phyloP scores from a whole-genome alignment of 2,329 filamentous ascomycete genomes.

The Penicillium glabrum region DNA sequence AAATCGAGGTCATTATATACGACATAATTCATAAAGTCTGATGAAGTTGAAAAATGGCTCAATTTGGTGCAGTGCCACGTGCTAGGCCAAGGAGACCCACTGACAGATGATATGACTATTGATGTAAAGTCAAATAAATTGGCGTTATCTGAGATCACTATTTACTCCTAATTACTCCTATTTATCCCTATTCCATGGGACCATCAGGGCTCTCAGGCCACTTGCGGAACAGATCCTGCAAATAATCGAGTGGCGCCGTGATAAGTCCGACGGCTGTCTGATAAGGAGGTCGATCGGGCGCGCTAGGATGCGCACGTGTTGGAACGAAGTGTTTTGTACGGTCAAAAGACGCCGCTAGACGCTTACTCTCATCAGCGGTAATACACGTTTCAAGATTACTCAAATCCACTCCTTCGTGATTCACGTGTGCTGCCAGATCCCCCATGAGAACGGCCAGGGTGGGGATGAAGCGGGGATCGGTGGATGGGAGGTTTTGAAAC shows the following conservation, averaged over 20 bases:
- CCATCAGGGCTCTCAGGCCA: slow-evolving; percentile 44
- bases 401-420: slow-evolving; percentile 53
- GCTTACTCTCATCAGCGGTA: slow-evolving; percentile 32
- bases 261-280: slow-evolving; percentile 57
- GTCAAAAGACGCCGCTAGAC: slow-evolving; percentile 46
- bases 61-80: too few relatives aligned
- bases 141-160: neutral
- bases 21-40: too few relatives aligned
- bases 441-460: slow-evolving; percentile 48
- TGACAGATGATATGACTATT: too few relatives aligned
- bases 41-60: too few relatives aligned
- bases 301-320: slow-evolving; percentile 51
- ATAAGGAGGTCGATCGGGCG: slow-evolving; percentile 55
- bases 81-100: too few relatives aligned
- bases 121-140: neutral
- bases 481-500: slow-evolving; percentile 49
- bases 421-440: slow-evolving; percentile 48
- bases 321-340: slow-evolving; percentile 58
- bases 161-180: neutral
- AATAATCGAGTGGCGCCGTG: slow-evolving; percentile 57
- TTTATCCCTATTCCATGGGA: neutral
- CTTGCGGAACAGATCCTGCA: slow-evolving; percentile 56
- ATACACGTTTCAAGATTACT: slow-evolving; percentile 50
- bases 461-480: slow-evolving; percentile 44
- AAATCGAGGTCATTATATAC: too few relatives aligned